A percentile compares a stretch with the other conserved stretches of the same genome.
These are phyloP conservation scores for Pythium scleroteichum DNA, from an alignment of 352 stramenopile genomes.

Conservation along the genomic window DNA sequence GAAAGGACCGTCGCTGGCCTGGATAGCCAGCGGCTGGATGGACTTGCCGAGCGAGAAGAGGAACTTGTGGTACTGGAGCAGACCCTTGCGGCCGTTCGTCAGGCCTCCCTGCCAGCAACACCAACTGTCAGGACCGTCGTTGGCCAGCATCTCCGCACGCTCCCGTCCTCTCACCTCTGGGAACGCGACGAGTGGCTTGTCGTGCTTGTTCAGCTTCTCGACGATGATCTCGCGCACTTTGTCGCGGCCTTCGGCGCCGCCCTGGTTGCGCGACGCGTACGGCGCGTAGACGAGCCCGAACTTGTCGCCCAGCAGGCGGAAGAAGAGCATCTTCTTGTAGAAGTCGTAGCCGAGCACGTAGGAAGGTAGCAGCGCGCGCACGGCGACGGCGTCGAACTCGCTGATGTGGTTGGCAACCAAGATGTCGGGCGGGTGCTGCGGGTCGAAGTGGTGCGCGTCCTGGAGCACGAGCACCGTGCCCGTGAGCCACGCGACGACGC, in stretches of 20 bases:
- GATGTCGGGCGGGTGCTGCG: conserved; percentile 34
- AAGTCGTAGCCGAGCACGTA: conserved; percentile 81
- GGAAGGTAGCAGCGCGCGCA: conserved; percentile 41
- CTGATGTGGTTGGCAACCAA: conserved; percentile 79
- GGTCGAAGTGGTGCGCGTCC: conserved; percentile 40
- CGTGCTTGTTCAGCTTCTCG: conserved; percentile 44
- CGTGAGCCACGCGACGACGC: conserved; percentile 41
- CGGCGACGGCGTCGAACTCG: conserved; percentile 66
- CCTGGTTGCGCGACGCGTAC: conserved; percentile 63
- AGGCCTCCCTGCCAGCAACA: conserved; percentile 42
- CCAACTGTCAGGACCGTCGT: too few species aligned
- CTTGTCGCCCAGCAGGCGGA: conserved; percentile 59
- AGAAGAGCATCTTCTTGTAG: conserved; percentile 82
- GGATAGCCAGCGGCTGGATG: conserved; percentile 65
- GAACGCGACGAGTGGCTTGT: conserved; percentile 62
- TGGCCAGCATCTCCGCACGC: too few species aligned
- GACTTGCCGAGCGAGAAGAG: conserved; percentile 67
- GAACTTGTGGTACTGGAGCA: conserved; percentile 82
- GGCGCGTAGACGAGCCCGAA: conserved; percentile 69
- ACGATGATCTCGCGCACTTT: conserved; percentile 62
- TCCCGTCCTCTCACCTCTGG: conserved; percentile 42
- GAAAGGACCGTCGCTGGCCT: conserved; percentile 63
- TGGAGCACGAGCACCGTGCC: conserved; percentile 48
- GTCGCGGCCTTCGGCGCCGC: conserved; percentile 47
- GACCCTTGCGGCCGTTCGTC: conserved; percentile 60